Evolutionary conservation across 306 rosid genomes (phyloP).

Genomic region (Rubus idaeus): DNA sequence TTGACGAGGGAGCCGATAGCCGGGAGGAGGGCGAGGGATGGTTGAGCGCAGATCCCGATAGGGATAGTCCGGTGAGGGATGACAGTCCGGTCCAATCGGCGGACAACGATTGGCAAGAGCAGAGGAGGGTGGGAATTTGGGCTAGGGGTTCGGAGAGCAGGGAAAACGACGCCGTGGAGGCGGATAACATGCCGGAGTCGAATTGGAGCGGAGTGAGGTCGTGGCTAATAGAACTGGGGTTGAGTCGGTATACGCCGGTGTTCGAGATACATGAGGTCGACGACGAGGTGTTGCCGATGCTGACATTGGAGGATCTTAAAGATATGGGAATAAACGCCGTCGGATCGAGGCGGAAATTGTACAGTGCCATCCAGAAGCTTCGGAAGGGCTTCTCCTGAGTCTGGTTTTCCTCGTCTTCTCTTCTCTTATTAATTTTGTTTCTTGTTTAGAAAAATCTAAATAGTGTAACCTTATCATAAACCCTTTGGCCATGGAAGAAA

Average conservation of each 20-base stretch:
- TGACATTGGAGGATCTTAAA: constrained; percentile 75
- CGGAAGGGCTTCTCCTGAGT: constrained; percentile 47
- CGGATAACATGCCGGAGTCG: constrained; percentile 36
- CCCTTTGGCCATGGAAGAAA: constrained; percentile 16
- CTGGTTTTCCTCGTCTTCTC: background rate
- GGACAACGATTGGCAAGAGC: constrained; percentile 43
- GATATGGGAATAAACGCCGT: constrained; percentile 79
- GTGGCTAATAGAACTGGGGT: constrained; percentile 59
- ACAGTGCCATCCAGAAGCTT: constrained; percentile 64
- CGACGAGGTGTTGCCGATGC: constrained; percentile 69
- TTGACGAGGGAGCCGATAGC: constrained; percentile 32
- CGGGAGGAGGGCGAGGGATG: constrained; percentile 40
- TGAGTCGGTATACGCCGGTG: constrained; percentile 66
- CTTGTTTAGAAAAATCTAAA: background rate
- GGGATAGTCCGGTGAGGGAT: constrained; percentile 35
- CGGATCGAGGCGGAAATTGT: constrained; percentile 74
- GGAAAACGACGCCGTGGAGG: constrained; percentile 37
- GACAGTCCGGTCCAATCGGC: constrained; percentile 41
- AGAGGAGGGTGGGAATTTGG: constrained; percentile 24
- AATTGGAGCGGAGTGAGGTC: constrained; percentile 55
- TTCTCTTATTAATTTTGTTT: background rate
- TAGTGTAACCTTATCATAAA: constrained; percentile 12
- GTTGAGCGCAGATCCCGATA: constrained; percentile 42
- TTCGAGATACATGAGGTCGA: constrained; percentile 79
- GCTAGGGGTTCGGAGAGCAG: constrained; percentile 38